Evolutionary conservation across 345 rosid species (phyloP), one percentile per base, ranked within the genome.

Genomic region (Salix brachista): DNA sequence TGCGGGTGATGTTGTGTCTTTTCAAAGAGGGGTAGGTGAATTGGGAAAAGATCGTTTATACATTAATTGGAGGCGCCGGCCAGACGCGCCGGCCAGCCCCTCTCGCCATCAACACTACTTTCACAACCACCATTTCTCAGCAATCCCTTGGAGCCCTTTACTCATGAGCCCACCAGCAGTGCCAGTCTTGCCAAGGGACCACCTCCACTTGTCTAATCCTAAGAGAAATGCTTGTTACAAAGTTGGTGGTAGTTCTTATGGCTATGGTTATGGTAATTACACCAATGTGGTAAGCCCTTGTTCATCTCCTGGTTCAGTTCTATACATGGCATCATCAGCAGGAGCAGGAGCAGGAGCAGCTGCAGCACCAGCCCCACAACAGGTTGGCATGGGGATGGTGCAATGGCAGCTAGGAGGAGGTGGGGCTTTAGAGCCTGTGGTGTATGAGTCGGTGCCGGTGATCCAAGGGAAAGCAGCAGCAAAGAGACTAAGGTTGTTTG

Each of bases 61-160:
- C 87, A 94, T 94, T 36, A 97, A 92, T 65, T 94, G 97, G 95
- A 86, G 90, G 91, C 87, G 90, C 75, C 72, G 95, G 70, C 89
- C 90, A 26, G 87, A 87, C 58, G 86, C 84, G 13, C 85, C 87
- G 25, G 85, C 85, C 32, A 36, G n/a, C 32, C 34, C 61, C 41
- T 28, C 39, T 50, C 67, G 19, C 23, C 74, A 69, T 17, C 75
- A 41, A 8, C 71, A 41, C 23, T 42, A 42, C 36, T 73, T 32
- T 30, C 79, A 70, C 28, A 82, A 70, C 7, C 85, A 77, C 41
- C 89, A 80, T 28, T 83, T 72, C 42, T 75, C 87, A 21, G 64
- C 86, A 9, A 74, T 78, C 56, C 86, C 90, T 14, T 87, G 87
- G 87, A 87, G 82, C 74, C 89, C 89, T 17, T 62, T 83, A 80